Base-by-base conservation (phyloP, 345 rosid genomes). In the Salix udensis region DNA sequence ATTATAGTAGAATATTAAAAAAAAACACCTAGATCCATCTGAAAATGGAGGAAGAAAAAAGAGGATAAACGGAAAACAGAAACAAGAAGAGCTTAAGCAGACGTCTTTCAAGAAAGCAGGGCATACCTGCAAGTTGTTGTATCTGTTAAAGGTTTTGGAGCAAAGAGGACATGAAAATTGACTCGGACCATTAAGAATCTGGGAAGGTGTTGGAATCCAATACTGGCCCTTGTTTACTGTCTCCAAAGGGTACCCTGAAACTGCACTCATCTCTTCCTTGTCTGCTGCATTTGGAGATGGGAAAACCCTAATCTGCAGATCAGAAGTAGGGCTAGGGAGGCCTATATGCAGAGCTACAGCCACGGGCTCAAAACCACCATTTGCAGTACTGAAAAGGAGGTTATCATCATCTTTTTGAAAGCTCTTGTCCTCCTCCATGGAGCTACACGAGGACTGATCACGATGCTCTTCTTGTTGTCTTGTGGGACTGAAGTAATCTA, bases 151-250 rank as follows among this genome's bases (percentile, higher is more conserved):
- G 87, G 84, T 86, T 74, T 89, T 89, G 75, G 28, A 37, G 79
- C 91, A 89, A 82, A 86, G 80, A 58, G 87, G 84, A 77, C 90
- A 89, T 42, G 91, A 78, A 77, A 88, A 89, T 71, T 86, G 91
- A 9, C 84, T 84, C 48, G 91, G 91, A 72, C 93, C 93, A 75
- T 83, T 74, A 61, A 89, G 89, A 80, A 88, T 89, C 87, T 89
- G 91, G 72, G 88, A 74, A 74, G 88, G 87, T 21, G 89, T 84
- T 55, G 93, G 93, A 71, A 89, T 89, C 93, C 93, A 89, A 66
- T 82, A 88, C 74, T 86, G 83, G 24, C 83, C 85, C 83, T 84
- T 74, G 75, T 68, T 77, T 73, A 71, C 74, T 28, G 58, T 76
- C 30, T 80, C 68, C 61, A 65, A 58, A 50, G 74, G 78, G 71